Evolutionary conservation across 805 yeast species (phyloP), one percentile per base, ranked within the genome.

Genomic region (Pichia gijzeniarum): DNA sequence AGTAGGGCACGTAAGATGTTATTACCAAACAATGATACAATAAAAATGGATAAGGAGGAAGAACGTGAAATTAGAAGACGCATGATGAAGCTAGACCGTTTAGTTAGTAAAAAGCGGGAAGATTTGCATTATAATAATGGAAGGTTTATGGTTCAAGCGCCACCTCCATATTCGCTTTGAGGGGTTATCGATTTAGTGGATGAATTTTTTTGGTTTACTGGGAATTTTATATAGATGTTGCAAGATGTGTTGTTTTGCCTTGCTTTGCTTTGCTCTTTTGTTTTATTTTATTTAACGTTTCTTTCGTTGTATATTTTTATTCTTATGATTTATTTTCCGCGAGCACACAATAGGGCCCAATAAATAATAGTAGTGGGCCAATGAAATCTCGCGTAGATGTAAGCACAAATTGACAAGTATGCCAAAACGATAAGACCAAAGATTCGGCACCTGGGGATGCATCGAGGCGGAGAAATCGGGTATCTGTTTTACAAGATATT

Each of bases 11-110:
- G 38, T 9, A 22, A 20, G 5, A 10, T n/a, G 5, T 8, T 39
- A 16, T 27, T 37, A n/a, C 36, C 25, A 19, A 16, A 14, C 4
- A 40, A 28, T 25, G 42, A 38, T 21, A 20, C 36, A 10, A 20
- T 4, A 3, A 38, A 25, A 19, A 33, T 25, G 6, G 38, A 35
- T 8, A 18, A 32, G 13, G 31, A 33, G 21, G 35, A 42, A 30
- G 42, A 37, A 28, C 25, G n/a, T 12, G 40, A 43, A 30, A 31
- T 43, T 13, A 44, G 18, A 10, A 21, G 38, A 16, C 50, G 64
- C 39, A 53, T 58, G 38, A 48, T 49, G 45, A 59, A 58, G 45
- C 48, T 61, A 28, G 62, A 61, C 44, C 53, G 50, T 18, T 48
- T 61, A 17, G 50, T 61, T 10, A 55, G 53, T 13, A 53, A 42